Conservation (phyloP, 148 eudicot genomes). For the Dianthus caryophyllus region DNA sequence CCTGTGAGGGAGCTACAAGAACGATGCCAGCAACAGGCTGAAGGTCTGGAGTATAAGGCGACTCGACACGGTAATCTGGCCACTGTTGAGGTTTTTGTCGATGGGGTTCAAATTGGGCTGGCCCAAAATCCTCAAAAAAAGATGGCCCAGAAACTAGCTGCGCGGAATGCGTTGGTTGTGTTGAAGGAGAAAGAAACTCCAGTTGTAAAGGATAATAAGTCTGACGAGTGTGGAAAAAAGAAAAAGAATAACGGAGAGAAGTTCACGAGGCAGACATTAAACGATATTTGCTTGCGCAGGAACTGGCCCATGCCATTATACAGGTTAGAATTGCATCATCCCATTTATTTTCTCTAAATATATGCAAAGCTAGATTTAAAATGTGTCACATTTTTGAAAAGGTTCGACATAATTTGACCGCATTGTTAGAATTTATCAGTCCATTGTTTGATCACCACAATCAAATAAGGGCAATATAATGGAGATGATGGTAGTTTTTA, state of each 20-base stretch:
- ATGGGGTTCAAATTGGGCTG: constrained; percentile 82
- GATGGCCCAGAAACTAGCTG: constrained; percentile 98
- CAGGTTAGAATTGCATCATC: constrained; percentile 38
- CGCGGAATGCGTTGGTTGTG: constrained; percentile 76
- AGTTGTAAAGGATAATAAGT: constrained; percentile 49
- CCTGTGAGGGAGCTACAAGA: constrained; percentile 98
- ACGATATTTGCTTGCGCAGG: constrained; percentile 88
- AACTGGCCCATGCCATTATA: constrained; percentile 99
- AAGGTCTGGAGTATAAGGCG: constrained; percentile 93
- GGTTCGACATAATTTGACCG: no score
- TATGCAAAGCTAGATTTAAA: no score
- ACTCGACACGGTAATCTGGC: constrained; percentile 82
- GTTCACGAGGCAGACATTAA: constrained; percentile 91
- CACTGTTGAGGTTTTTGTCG: constrained; percentile 83
- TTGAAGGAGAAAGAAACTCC: constrained; percentile 74
- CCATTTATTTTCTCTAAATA: no score
- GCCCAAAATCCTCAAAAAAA: constrained; percentile 96
- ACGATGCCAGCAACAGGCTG: constrained; percentile 97
- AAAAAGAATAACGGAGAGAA: constrained; percentile 56
- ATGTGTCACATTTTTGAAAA: no score
- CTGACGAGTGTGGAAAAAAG: constrained; percentile 57
- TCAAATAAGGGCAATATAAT: no score
- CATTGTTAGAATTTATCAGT: no score
- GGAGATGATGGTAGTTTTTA: background rate
- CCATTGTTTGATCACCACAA: no score